Evolutionary conservation across 2,329 filamentous ascomycete species (phyloP).

Genomic region (Cladosporium austrohemisphaericum): DNA sequence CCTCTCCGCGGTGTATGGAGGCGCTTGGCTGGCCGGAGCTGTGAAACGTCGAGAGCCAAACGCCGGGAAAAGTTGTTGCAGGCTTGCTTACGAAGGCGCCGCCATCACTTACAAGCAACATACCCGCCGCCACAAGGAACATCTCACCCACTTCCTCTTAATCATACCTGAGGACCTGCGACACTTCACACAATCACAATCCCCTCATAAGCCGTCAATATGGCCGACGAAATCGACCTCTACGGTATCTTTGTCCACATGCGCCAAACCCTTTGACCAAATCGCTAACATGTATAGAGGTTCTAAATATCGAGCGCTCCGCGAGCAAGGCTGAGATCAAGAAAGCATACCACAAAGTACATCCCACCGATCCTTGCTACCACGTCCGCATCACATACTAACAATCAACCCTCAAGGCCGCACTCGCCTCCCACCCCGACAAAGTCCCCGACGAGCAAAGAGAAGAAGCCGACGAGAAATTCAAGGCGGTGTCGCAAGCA

Average conservation of each 20-base stretch:
- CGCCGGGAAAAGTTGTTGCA: too few species aligned
- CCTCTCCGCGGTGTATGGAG: too few species aligned
- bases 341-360: slow-evolving; percentile 85
- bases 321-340: slow-evolving; percentile 81
- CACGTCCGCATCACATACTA: slow-evolving; percentile 9
- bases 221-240: slow-evolving; percentile 53
- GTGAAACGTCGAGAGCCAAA: too few species aligned
- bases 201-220: slow-evolving; percentile 19
- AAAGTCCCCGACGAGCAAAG: slow-evolving; percentile 87
- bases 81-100: not conserved
- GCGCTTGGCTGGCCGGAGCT: too few species aligned
- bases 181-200: not conserved
- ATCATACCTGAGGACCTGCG: slow-evolving; percentile 3
- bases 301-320: slow-evolving; percentile 69
- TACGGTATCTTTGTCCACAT: slow-evolving; percentile 42
- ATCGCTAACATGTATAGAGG: slow-evolving; percentile 53
- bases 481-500: slow-evolving; percentile 89
- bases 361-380: too few species aligned
- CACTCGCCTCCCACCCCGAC: slow-evolving; percentile 86
- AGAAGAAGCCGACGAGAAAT: slow-evolving; percentile 79
- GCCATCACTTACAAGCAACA: not conserved
- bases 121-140: too few species aligned
- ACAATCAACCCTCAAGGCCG: slow-evolving; percentile 20
- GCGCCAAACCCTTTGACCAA: not conserved
- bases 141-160: too few species aligned